Evolutionary conservation across 768 basidiomycete genomes (phyloP), one percentile per base, ranked within the genome.

Genomic region (Mycena epipterygia): DNA sequence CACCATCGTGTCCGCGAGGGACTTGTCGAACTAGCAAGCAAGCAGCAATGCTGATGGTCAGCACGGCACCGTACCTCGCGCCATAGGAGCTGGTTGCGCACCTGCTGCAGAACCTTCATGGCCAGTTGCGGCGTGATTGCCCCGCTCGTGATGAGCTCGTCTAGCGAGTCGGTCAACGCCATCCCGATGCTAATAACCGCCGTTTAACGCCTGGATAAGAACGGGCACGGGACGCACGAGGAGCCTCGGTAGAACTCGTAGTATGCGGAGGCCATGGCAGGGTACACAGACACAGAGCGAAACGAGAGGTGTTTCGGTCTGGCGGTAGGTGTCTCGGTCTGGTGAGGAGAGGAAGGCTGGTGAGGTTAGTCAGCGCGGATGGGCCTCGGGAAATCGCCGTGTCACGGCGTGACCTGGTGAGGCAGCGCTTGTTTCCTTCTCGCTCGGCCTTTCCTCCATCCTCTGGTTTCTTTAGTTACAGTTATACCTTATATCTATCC

Each of bases 81-180:
- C 29, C 53, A 53, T 16, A 8, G 58, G n/a, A n/a, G n/a, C n/a
- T 39, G 21, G n/a, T 23, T 5, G 51, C 33, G 46, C 75, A 98
- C 97, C 94, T 98, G 97, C 78, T 94, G 93, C 67, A 99, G 83
- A n/a, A 98, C 95, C 82, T 97, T 95, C 93, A 98, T 95, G n/a
- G 97, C 98, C 74, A 99, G 81, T 83, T 99, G 97, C 16, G 97
- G 97, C 23, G 96, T 97, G 76, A 99, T 99, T 57, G 95, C 91
- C 2, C 97, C 97, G 77, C 93, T 94, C 53, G 96, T 97, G 76
- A 99, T 98, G 74, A 99, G 89, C 83, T 99, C 97, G 84, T 99
- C 98, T 76, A 99, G 90, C 73, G 97, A 96, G 85, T 99, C 98
- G 17, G 97, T 97, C 59, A 99, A 87, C 60, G 97, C 96, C 89